A percentile compares a stretch with the other conserved stretches of the same genome.
Evolutionary conservation across 371 early-diverging fungal genomes (phyloP).

Genomic region (Zychaea mexicana): DNA sequence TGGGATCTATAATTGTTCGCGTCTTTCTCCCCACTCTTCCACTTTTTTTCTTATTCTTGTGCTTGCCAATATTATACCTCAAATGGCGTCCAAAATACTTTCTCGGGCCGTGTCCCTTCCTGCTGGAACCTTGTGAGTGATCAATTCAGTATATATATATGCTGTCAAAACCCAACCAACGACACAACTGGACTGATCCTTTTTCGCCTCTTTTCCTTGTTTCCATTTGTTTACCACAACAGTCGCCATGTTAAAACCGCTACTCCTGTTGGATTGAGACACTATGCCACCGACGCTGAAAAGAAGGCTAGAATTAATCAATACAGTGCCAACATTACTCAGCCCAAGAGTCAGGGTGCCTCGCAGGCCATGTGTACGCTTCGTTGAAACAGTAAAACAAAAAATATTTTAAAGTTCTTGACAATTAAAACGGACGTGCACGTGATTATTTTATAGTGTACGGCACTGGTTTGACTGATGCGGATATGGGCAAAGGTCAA

Average conservation of each 20-base stretch:
- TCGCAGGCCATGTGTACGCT: conserved; percentile 96
- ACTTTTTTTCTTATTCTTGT: background rate
- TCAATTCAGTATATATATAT: background rate
- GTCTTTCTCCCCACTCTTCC: background rate
- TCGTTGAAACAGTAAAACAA: background rate
- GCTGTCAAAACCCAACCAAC: too few species aligned
- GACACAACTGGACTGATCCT: too few species aligned
- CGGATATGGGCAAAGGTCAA: conserved; percentile 86
- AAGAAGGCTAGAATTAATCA: conserved; percentile 61
- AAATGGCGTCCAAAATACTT: conserved; percentile 44
- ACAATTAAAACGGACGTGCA: background rate
- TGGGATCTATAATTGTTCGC: background rate
- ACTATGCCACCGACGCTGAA: conserved; percentile 41
- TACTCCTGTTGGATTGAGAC: conserved; percentile 35
- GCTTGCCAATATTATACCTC: too few species aligned
- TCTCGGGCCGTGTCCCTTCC: conserved; percentile 27
- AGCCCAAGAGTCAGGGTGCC: conserved; percentile 93
- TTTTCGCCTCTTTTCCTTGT: too few species aligned
- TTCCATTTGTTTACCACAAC: background rate
- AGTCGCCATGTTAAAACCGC: conserved; percentile 9
- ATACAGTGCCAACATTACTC: conserved; percentile 85
- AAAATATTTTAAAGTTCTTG: background rate
- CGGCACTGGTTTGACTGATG: conserved; percentile 86
- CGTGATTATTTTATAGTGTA: conserved; percentile 62
- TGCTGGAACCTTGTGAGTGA: conserved; percentile 31